Evolutionary conservation across 495 filamentous ascomycete species (phyloP).

Genomic region (Hypomontagnella monticulosa): DNA sequence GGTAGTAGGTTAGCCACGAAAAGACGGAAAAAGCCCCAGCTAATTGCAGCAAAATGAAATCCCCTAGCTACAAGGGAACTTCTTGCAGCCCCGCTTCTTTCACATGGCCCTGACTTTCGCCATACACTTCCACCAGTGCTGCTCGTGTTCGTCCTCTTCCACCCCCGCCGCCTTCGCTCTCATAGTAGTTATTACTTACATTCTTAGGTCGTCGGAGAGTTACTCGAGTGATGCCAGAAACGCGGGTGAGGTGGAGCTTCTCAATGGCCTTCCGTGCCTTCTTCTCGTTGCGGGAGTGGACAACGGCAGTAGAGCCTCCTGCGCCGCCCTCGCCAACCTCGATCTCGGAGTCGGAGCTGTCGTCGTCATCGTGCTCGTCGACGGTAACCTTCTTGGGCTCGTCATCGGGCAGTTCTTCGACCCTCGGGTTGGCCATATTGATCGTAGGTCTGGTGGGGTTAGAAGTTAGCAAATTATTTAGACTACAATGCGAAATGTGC

Average conservation of each 20-base stretch:
- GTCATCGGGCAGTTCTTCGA: conserved; percentile 97
- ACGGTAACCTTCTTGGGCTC: conserved; percentile 78
- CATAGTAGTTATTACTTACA: conserved; percentile 66
- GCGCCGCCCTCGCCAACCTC: conserved; percentile 76
- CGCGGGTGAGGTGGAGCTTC: conserved; percentile 96
- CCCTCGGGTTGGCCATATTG: conserved; percentile 95
- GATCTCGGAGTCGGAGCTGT: conserved; percentile 78
- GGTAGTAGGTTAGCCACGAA: conserved; percentile 40
- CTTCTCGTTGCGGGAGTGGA: conserved; percentile 99
- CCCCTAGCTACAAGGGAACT: not conserved
- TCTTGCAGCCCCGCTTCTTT: not conserved
- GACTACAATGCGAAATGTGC: conserved; percentile 13
- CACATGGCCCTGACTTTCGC: conserved; percentile 3
- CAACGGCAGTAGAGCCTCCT: conserved; percentile 83
- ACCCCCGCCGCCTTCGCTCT: not conserved
- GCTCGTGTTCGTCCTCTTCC: not conserved
- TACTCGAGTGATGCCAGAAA: conserved; percentile 96
- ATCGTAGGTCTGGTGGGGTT: conserved; percentile 39
- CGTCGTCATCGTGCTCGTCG: conserved; percentile 79
- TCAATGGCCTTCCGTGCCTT: conserved; percentile 98
- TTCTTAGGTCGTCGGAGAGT: conserved; percentile 98
- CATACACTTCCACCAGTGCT: not conserved
- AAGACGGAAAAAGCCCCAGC: not conserved
- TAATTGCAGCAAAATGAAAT: not conserved
- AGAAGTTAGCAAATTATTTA: conserved; percentile 29